Percentiles rank a stretch among this genome's conserved stretches.
Evolutionary conservation across 1,139 yeast genomes (phyloP).

Genomic region (Taphrina betulina): DNA sequence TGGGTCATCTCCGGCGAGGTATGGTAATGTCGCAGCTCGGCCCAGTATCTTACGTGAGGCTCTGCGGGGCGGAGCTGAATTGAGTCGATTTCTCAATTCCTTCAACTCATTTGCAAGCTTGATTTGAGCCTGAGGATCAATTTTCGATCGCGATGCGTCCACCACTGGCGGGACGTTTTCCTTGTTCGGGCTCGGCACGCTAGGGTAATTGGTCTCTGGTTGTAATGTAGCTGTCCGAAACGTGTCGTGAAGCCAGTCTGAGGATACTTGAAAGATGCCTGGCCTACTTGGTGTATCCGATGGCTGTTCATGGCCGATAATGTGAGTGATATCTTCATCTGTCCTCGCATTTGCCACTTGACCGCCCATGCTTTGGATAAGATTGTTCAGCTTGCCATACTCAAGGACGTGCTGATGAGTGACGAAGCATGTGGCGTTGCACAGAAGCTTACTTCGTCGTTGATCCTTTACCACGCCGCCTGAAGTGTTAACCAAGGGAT

Average conservation of each 20-base stretch:
- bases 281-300: background rate
- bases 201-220: background rate
- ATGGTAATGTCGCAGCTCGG: conserved; percentile 10
- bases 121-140: background rate
- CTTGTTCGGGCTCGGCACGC: background rate
- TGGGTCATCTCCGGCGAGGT: background rate
- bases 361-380: conserved; percentile 3
- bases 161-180: conserved; percentile 1
- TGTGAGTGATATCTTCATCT: background rate
- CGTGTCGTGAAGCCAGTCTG: conserved; percentile 10
- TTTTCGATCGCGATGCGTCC: background rate
- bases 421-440: background rate
- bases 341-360: background rate
- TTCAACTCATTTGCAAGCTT: conserved; percentile 11
- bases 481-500: background rate
- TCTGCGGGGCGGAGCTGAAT: conserved; percentile 8
- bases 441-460: background rate
- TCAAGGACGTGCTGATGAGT: background rate
- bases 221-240: background rate
- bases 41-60: conserved; percentile 16
- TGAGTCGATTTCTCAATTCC: conserved; percentile 12
- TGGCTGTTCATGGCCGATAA: background rate
- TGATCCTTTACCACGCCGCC: background rate
- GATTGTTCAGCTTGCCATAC: background rate
- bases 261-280: background rate